Conservation (phyloP, 805 yeast species). For the Nakazawaea pomicola region DNA sequence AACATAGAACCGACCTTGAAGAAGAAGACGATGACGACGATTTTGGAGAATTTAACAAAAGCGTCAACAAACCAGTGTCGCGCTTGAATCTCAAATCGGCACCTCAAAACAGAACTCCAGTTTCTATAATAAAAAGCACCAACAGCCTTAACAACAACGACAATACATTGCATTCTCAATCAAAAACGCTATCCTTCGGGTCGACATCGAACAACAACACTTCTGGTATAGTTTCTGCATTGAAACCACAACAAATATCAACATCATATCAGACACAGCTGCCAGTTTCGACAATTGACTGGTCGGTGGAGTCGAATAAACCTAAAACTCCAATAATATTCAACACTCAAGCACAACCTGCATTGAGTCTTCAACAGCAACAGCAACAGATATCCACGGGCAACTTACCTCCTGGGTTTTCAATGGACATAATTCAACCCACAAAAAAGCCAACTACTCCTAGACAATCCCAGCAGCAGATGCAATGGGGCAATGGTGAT, state of each 20-base stretch:
- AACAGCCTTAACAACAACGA: neutral
- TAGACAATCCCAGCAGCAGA: neutral
- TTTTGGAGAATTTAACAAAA: constrained; percentile 14
- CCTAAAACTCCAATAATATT: neutral
- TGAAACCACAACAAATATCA: neutral
- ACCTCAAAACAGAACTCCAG: neutral
- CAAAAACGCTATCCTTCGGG: neutral
- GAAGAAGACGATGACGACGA: constrained; percentile 9
- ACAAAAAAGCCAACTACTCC: constrained; percentile 2
- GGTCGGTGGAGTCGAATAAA: constrained; percentile 4
- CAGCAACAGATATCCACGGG: neutral
- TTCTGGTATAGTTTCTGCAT: neutral
- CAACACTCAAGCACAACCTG: neutral
- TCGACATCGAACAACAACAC: neutral
- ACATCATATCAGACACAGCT: neutral
- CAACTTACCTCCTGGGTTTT: constrained; percentile 11
- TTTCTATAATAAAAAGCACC: neutral
- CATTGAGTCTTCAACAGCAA: neutral
- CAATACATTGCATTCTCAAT: neutral
- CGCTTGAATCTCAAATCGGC: constrained; percentile 5
- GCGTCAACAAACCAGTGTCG: neutral
- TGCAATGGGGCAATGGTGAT: constrained; percentile 2
- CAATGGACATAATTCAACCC: constrained; percentile 11
- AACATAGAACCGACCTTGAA: neutral
- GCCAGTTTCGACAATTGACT: neutral